Base-by-base conservation (phyloP, 1,139 yeast species). In the Blastobotrys petasosporus region DNA sequence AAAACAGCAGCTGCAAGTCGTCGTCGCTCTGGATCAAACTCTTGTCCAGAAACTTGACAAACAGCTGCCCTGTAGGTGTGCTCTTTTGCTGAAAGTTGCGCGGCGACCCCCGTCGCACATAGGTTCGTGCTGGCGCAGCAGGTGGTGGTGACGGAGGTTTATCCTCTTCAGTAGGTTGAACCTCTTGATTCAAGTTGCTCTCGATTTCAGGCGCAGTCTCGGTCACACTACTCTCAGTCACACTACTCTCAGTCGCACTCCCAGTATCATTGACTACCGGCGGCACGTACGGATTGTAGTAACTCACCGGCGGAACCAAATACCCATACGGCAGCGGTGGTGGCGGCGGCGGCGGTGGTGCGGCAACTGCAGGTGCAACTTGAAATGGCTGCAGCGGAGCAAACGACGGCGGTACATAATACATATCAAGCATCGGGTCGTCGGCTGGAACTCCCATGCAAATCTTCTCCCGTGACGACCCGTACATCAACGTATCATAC, bases 41-140 rank as follows among this genome's bases (percentile, higher is more conserved):
- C 23, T 16, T 31, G 34, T 44, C 47, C 13, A 44, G 41, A 33
- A 30, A 15, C 43, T 44, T 44, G 33, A 44, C 32, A 31, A 39
- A 40, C 23, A 44, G 23, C 23, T 44, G 32, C 15, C 15, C 6
- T 7, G 25, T 4, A 7, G 15, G 11, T 29, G 6, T 15, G 25
- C 13, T 20, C n/a, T 2, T 6, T 13, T 38, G 32, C 17, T 10
- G 38, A 10, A 23, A 7, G 40, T 12, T 25, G 17, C 20, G 40
- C 30, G 8, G 32, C 16, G 4, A 7, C 16, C 5, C 12, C 6
- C 32, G n/a, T 13, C 6, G 30, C 20, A 17, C 34, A n/a, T 6
- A 7, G 30, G 10, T 20, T 10, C 23, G 3, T 28, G 4, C 23
- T 15, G 11, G 9, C 34, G 28, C 23, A 23, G 41, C 33, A 34